A percentile compares a stretch with the other conserved stretches of the same genome.
Evolutionary conservation across 2,329 filamentous ascomycete genomes (phyloP).

Genomic region (Talaromyces sp.): DNA sequence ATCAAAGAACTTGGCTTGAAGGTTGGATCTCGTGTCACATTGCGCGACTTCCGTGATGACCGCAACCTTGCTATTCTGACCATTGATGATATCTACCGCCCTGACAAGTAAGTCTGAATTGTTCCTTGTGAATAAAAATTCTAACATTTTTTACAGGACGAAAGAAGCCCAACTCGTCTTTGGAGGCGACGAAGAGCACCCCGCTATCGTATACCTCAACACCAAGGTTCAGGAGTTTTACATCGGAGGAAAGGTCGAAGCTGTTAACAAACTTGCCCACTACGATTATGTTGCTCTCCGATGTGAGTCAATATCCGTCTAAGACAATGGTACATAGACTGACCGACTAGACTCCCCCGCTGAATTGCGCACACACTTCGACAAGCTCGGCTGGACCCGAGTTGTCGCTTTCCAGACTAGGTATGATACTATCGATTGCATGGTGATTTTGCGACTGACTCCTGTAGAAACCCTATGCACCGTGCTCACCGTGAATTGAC

Average conservation of each 20-base stretch:
- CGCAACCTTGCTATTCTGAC: conserved; percentile 93
- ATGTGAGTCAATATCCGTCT: conserved; percentile 57
- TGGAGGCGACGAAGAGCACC: conserved; percentile 85
- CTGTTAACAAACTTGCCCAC: conserved; percentile 91
- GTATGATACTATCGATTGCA: conserved; percentile 22
- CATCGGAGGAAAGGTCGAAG: conserved; percentile 92
- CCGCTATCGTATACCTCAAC: conserved; percentile 86
- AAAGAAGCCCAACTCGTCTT: conserved; percentile 94
- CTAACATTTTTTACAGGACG: conserved; percentile 51
- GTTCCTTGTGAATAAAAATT: not conserved
- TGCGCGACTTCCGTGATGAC: conserved; percentile 95
- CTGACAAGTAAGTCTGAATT: conserved; percentile 72
- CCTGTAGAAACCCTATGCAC: conserved; percentile 87
- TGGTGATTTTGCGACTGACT: not conserved
- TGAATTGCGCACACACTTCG: conserved; percentile 92
- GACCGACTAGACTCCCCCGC: conserved; percentile 71
- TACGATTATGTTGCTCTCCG: conserved; percentile 97
- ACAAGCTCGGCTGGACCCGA: conserved; percentile 97
- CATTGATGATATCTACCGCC: conserved; percentile 90
- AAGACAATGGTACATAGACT: conserved; percentile 14
- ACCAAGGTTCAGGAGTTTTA: conserved; percentile 81
- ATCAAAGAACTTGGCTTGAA: conserved; percentile 74
- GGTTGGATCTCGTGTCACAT: conserved; percentile 75
- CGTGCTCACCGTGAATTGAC: conserved; percentile 96
- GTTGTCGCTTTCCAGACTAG: conserved; percentile 98